These are phyloP conservation scores for Metschnikowia corniflorae DNA, from an alignment of 805 yeast species.

Conservation along the genomic window DNA sequence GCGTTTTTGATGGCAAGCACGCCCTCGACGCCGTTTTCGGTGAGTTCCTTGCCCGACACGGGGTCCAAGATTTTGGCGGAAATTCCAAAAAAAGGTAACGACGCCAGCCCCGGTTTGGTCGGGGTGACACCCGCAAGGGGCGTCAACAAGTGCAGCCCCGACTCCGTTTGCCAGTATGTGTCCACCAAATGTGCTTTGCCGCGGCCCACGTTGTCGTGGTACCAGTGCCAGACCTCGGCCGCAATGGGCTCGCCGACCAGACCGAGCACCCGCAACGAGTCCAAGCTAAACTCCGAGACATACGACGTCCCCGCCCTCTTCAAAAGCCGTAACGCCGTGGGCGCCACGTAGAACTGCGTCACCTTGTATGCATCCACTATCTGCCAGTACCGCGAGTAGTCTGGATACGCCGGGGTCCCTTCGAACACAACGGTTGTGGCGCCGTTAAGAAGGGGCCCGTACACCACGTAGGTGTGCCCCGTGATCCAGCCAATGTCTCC, in stretches of 20 bases:
- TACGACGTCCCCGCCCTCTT: slow-evolving; percentile 83
- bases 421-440: slow-evolving; percentile 92
- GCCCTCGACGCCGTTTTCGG: slow-evolving; percentile 92
- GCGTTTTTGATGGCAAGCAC: slow-evolving; percentile 84
- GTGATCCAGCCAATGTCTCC: slow-evolving; percentile 99
- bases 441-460: slow-evolving; percentile 87
- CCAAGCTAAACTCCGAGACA: slow-evolving; percentile 75
- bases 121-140: slow-evolving; percentile 94
- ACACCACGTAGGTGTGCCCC: slow-evolving; percentile 93
- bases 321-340: slow-evolving; percentile 92
- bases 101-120: slow-evolving; percentile 96
- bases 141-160: slow-evolving; percentile 92
- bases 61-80: slow-evolving; percentile 92
- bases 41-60: slow-evolving; percentile 77
- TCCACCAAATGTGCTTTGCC: slow-evolving; percentile 87
- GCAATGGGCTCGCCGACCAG: slow-evolving; percentile 99
- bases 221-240: slow-evolving; percentile 98
- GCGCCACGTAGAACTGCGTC: slow-evolving; percentile 96
- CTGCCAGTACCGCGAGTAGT: slow-evolving; percentile 94
- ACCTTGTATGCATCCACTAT: slow-evolving; percentile 88
- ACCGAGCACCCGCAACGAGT: slow-evolving; percentile 87
- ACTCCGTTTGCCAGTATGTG: slow-evolving; percentile 99
- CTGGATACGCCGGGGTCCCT: slow-evolving; percentile 97
- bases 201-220: slow-evolving; percentile 87
- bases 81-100: slow-evolving; percentile 94